Evolutionary conservation across 192 early-diverging fungal species (phyloP).

Genomic region (Polychytrium aggregatum): DNA sequence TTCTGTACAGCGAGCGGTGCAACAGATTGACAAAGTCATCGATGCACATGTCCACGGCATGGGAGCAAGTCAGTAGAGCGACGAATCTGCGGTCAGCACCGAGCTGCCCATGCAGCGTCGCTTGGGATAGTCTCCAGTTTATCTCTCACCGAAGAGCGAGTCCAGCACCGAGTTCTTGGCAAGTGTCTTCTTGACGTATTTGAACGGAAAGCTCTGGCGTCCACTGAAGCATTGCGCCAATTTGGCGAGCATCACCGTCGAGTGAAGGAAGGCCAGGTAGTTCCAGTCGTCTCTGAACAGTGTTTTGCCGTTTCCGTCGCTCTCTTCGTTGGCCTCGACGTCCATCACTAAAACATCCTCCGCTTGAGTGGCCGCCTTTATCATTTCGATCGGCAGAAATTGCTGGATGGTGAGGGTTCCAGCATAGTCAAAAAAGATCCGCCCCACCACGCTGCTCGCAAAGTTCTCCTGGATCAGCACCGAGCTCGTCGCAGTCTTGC

Average conservation of each 20-base stretch:
- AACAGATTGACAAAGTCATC: too few relatives aligned
- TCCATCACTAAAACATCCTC: slow-evolving; percentile 37
- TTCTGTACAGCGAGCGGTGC: too few relatives aligned
- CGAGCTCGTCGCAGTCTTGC: slow-evolving; percentile 14
- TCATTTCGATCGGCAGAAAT: too few relatives aligned
- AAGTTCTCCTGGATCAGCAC: slow-evolving; percentile 13
- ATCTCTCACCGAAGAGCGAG: too few relatives aligned
- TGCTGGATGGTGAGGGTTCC: too few relatives aligned
- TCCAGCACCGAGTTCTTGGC: too few relatives aligned
- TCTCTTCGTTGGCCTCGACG: slow-evolving; percentile 29
- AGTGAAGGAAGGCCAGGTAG: slow-evolving; percentile 32
- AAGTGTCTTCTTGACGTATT: background rate
- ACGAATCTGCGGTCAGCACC: too few relatives aligned
- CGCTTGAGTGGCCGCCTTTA: background rate
- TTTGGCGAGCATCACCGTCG: slow-evolving; percentile 23
- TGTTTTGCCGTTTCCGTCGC: slow-evolving; percentile 14
- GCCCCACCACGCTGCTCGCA: background rate
- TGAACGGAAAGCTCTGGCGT: slow-evolving; percentile 23
- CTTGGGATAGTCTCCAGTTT: too few relatives aligned
- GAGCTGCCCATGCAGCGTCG: too few relatives aligned
- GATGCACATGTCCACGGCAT: too few relatives aligned
- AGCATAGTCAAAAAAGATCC: too few relatives aligned
- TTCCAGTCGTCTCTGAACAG: slow-evolving; percentile 21
- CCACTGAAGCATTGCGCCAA: slow-evolving; percentile 18
- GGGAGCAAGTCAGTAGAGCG: too few relatives aligned